These are phyloP conservation scores for Polychytrium aggregatum DNA, from an alignment of 192 early-diverging fungal genomes.

Conservation along the genomic window DNA sequence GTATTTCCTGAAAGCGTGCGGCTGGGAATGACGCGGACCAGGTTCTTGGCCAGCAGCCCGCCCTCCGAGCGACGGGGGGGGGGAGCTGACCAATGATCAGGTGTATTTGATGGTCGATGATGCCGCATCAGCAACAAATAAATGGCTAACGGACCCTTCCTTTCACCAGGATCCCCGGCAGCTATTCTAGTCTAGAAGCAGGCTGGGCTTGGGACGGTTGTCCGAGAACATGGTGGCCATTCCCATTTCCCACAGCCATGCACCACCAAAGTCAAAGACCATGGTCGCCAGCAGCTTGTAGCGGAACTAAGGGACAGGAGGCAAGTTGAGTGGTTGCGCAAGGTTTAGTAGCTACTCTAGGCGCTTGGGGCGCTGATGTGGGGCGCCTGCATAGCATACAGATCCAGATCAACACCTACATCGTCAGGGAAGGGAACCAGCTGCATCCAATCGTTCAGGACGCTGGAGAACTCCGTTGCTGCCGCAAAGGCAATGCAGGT, in stretches of 20 bases:
- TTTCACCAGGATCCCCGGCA: too few relatives aligned
- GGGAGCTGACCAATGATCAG: too few relatives aligned
- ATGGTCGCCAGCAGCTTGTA: slow-evolving; percentile 68
- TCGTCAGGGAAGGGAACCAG: slow-evolving; percentile 80
- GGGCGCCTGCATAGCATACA: not conserved
- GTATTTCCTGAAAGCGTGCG: too few relatives aligned
- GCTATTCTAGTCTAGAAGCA: too few relatives aligned
- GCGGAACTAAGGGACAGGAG: slow-evolving; percentile 51
- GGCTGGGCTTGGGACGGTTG: slow-evolving; percentile 64
- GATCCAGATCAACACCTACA: slow-evolving; percentile 43
- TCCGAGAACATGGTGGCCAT: slow-evolving; percentile 74
- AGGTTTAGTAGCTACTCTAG: not conserved
- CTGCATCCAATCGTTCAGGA: slow-evolving; percentile 82
- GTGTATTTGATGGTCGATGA: too few relatives aligned
- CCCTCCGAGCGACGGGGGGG: too few relatives aligned
- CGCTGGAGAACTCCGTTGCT: slow-evolving; percentile 79
- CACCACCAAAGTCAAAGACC: slow-evolving; percentile 77
- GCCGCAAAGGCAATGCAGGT: slow-evolving; percentile 74
- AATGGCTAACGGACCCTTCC: too few relatives aligned
- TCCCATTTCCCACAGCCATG: slow-evolving; percentile 70
- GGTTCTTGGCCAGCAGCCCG: too few relatives aligned
- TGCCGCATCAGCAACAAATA: too few relatives aligned
- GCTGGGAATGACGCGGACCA: too few relatives aligned
- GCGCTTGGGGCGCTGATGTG: too few relatives aligned
- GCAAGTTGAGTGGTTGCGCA: not conserved